phyloP scores from a whole-genome alignment of 495 filamentous ascomycete genomes.

The Pseudoneurospora amorphoporcata region DNA sequence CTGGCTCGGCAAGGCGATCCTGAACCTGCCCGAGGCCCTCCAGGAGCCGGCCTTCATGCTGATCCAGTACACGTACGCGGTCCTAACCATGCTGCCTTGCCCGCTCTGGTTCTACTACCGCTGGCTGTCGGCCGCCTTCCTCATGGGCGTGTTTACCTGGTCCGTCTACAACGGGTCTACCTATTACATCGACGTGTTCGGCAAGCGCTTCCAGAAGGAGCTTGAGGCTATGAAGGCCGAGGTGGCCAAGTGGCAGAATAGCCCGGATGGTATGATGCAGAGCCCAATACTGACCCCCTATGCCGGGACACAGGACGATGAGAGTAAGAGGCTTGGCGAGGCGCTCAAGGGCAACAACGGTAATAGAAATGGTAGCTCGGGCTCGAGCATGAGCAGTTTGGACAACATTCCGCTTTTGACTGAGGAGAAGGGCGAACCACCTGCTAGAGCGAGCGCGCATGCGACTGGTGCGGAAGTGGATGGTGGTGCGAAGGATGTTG shows the following conservation, averaged over 20 bases:
- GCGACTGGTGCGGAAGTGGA: slow-evolving; percentile 34
- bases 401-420: slow-evolving; percentile 48
- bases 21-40: slow-evolving; percentile 59
- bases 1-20: slow-evolving; percentile 77
- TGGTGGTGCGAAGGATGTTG: slow-evolving; percentile 28
- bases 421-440: slow-evolving; percentile 22
- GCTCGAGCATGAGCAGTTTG: slow-evolving; percentile 23
- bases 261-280: slow-evolving; percentile 31
- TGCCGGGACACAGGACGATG: slow-evolving; percentile 4
- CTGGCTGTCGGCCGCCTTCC: slow-evolving; percentile 66
- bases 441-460: slow-evolving; percentile 6
- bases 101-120: slow-evolving; percentile 91
- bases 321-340: slow-evolving; percentile 14
- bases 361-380: neutral
- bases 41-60: slow-evolving; percentile 93
- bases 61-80: slow-evolving; percentile 85
- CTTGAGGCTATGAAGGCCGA: slow-evolving; percentile 82
- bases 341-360: slow-evolving; percentile 3
- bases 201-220: slow-evolving; percentile 93
- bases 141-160: slow-evolving; percentile 75
- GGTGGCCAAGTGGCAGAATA: slow-evolving; percentile 77
- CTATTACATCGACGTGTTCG: slow-evolving; percentile 96
- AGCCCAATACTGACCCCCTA: slow-evolving; percentile 33
- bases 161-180: slow-evolving; percentile 91
- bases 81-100: slow-evolving; percentile 87